These are phyloP conservation scores for Eucalyptus curtisii DNA, from an alignment of 345 rosid species.

Conservation along the genomic window DNA sequence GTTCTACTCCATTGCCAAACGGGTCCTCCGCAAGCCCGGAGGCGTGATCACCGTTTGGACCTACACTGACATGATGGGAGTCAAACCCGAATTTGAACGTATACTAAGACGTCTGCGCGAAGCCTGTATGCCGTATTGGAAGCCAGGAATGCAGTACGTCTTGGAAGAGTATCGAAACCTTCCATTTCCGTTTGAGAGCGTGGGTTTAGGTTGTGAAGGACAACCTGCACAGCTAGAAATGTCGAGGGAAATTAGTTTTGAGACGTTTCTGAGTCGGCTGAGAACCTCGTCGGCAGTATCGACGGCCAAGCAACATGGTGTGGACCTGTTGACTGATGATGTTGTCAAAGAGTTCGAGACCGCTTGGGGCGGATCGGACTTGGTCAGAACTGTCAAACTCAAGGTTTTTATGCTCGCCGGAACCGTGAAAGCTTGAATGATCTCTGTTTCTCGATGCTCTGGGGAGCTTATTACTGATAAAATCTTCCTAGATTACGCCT, in stretches of 20 bases:
- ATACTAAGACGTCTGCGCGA: slow-evolving; percentile 20
- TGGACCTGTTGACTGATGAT: slow-evolving; percentile 46
- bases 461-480: background rate
- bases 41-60: slow-evolving; percentile 58
- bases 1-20: slow-evolving; percentile 34
- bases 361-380: slow-evolving; percentile 52
- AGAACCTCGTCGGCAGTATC: slow-evolving; percentile 34
- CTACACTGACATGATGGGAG: slow-evolving; percentile 20
- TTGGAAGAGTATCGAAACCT: slow-evolving; percentile 32
- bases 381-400: slow-evolving; percentile 25
- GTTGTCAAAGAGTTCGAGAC: slow-evolving; percentile 37
- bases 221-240: slow-evolving; percentile 36
- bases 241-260: slow-evolving; percentile 26
- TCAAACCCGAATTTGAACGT: slow-evolving; percentile 35
- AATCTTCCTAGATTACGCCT: background rate
- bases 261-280: slow-evolving; percentile 19
- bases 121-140: slow-evolving; percentile 32
- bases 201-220: slow-evolving; percentile 51
- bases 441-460: background rate
- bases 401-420: slow-evolving; percentile 65
- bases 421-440: slow-evolving; percentile 3
- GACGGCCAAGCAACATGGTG: slow-evolving; percentile 40
- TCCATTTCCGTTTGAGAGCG: slow-evolving; percentile 51
- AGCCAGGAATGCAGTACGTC: slow-evolving; percentile 7
- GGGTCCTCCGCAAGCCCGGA: slow-evolving; percentile 52